A percentile compares a stretch with the other conserved stretches of the same genome.
Conservation (phyloP, 2,329 filamentous ascomycete species). For the Stagonosporopsis cucurbitacearum region DNA sequence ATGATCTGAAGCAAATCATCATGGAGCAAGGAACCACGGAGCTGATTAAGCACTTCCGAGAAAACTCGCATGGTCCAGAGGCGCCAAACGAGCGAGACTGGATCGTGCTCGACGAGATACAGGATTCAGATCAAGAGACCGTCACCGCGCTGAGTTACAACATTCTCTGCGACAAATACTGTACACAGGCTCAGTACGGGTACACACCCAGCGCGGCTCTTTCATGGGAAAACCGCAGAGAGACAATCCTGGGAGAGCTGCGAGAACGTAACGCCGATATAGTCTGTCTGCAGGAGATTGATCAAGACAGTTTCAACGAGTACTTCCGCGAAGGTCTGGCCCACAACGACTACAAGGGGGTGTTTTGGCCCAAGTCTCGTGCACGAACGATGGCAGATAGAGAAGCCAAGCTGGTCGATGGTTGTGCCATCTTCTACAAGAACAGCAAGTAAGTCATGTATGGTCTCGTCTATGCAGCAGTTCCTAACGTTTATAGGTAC, state of each 20-base stretch:
- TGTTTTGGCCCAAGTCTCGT: conserved; percentile 89
- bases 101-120: conserved; percentile 71
- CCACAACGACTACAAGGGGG: conserved; percentile 87
- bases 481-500: conserved; percentile 56
- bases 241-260: conserved; percentile 84
- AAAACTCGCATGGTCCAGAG: conserved; percentile 79
- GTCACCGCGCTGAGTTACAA: conserved; percentile 94
- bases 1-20: conserved; percentile 78
- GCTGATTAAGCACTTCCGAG: conserved; percentile 81
- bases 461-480: background rate
- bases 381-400: conserved; percentile 91
- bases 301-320: conserved; percentile 88
- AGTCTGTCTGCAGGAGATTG: conserved; percentile 91
- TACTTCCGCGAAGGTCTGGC: conserved; percentile 88
- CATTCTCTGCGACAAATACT: conserved; percentile 92
- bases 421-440: conserved; percentile 97
- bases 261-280: conserved; percentile 82
- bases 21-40: conserved; percentile 87
- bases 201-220: conserved; percentile 86
- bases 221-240: conserved; percentile 84
- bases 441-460: conserved; percentile 70
- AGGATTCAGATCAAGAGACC: conserved; percentile 62
- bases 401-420: conserved; percentile 89
- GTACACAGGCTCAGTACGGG: conserved; percentile 82
- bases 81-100: conserved; percentile 78